Evolutionary conservation across 1,284 basidiomycete genomes (phyloP).

Genomic region (Vanrija sp.): DNA sequence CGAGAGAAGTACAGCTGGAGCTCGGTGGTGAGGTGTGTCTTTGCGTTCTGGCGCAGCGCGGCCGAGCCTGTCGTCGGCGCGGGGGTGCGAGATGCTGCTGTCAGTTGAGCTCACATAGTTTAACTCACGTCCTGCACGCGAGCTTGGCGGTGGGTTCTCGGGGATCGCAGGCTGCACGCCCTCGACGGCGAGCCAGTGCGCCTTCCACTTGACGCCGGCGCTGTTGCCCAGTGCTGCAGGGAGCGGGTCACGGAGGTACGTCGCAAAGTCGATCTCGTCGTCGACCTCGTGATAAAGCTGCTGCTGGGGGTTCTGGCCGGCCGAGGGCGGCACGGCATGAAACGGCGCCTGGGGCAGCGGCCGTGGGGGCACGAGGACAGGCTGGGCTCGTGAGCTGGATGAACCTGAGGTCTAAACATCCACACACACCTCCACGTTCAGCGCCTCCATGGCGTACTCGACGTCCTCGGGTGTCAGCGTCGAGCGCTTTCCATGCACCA

Average conservation of each 20-base stretch:
- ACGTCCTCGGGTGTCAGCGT: constrained; percentile 85
- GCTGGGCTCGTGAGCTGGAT: constrained; percentile 19
- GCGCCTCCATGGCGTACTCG: constrained; percentile 84
- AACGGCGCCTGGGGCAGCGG: constrained; percentile 60
- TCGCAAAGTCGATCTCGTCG: constrained; percentile 96
- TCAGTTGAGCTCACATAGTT: neutral
- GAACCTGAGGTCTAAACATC: neutral
- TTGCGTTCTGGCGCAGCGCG: constrained; percentile 55
- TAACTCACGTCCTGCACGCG: constrained; percentile 33
- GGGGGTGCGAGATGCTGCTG: constrained; percentile 28
- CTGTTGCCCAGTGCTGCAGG: constrained; percentile 38
- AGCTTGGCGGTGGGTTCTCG: constrained; percentile 75
- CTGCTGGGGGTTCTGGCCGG: constrained; percentile 37
- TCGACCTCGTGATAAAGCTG: constrained; percentile 84
- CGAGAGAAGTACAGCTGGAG: constrained; percentile 93
- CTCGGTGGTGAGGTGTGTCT: constrained; percentile 89
- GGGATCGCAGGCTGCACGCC: constrained; percentile 95
- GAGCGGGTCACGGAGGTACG: constrained; percentile 59
- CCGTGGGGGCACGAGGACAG: constrained; percentile 43
- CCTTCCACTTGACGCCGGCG: constrained; percentile 52
- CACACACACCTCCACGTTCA: constrained; percentile 76
- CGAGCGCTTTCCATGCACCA: constrained; percentile 86
- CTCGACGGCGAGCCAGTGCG: constrained; percentile 97
- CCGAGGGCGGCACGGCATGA: constrained; percentile 50
- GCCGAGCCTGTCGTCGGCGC: constrained; percentile 37